A percentile compares a stretch with the other conserved stretches of the same genome.
These are phyloP conservation scores for Dactylella cylindrospora DNA, from an alignment of 2,329 filamentous ascomycete species.

Conservation along the genomic window DNA sequence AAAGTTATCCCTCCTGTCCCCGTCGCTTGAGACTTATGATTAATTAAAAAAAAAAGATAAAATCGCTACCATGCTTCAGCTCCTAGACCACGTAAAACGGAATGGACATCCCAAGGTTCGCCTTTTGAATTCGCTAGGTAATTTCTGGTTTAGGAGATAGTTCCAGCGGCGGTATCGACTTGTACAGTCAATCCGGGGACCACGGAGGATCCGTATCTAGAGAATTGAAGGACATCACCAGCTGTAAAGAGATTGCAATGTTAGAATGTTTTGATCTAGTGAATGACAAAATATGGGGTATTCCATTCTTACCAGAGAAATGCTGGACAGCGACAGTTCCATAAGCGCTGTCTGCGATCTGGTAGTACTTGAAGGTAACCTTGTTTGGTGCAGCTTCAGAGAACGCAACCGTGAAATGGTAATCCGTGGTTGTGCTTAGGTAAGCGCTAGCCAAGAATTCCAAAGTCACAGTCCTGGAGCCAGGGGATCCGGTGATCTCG, in stretches of 20 bases:
- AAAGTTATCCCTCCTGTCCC: no score
- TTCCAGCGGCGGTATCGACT: slow-evolving; percentile 21
- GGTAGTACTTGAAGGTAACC: slow-evolving; percentile 14
- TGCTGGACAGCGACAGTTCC: slow-evolving; percentile 29
- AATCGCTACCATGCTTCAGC: no score
- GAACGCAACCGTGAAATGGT: slow-evolving; percentile 22
- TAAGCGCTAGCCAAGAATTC: slow-evolving; percentile 21
- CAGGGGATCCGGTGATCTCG: slow-evolving; percentile 1
- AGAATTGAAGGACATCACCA: slow-evolving; percentile 9
- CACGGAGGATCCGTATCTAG: slow-evolving; percentile 5
- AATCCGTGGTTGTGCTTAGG: slow-evolving; percentile 10
- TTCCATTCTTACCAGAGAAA: slow-evolving; percentile 18
- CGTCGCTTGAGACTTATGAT: no score
- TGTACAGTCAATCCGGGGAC: slow-evolving; percentile 1
- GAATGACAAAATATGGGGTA: background rate
- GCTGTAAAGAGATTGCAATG: background rate
- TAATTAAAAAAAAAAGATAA: no score
- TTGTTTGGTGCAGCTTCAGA: slow-evolving; percentile 8
- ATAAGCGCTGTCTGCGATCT: slow-evolving; percentile 7
- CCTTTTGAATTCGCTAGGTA: no score
- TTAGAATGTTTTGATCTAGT: background rate
- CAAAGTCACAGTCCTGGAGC: slow-evolving; percentile 7
- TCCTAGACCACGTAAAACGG: no score
- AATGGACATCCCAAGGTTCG: no score
- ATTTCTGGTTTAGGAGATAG: background rate